phyloP scores from a whole-genome alignment of 179 eudicot genomes.

The Silene vulgaris region DNA sequence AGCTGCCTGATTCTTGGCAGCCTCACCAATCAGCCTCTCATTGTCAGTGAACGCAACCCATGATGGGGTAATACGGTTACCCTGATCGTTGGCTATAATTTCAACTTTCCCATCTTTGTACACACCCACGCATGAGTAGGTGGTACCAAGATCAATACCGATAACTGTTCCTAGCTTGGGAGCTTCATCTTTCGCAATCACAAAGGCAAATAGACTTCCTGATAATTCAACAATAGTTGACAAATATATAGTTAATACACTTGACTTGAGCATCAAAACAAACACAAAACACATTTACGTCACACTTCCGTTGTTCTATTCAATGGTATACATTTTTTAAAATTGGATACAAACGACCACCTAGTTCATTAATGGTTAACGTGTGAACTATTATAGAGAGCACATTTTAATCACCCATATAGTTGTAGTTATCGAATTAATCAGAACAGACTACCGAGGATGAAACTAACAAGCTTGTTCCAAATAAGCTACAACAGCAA shows the following conservation, averaged over 20 bases:
- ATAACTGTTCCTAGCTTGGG: constrained; percentile 43
- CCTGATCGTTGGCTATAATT: constrained; percentile 37
- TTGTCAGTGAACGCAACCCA: constrained; percentile 36
- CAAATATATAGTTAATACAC: constrained; percentile 13
- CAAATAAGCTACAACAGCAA: too few relatives aligned
- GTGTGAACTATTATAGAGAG: too few relatives aligned
- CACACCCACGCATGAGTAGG: constrained; percentile 35
- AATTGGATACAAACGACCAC: too few relatives aligned
- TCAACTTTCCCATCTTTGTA: constrained; percentile 36
- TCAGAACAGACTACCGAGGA: too few relatives aligned
- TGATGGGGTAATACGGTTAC: constrained; percentile 39
- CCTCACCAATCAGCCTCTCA: constrained; percentile 24
- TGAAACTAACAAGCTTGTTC: too few relatives aligned
- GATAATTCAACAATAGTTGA: neutral
- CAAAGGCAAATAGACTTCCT: constrained; percentile 36
- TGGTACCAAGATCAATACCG: constrained; percentile 28
- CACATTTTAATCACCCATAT: too few relatives aligned
- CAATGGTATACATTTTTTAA: neutral
- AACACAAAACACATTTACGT: neutral
- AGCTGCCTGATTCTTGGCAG: constrained; percentile 39
- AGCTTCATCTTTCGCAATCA: constrained; percentile 38
- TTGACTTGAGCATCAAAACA: neutral
- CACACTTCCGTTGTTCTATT: neutral
- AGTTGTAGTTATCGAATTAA: too few relatives aligned
- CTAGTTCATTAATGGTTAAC: too few relatives aligned